Percentiles rank a stretch among this genome's conserved stretches.
Evolutionary conservation across 2,329 filamentous ascomycete genomes (phyloP).

Genomic region (Xylaria multiplex): DNA sequence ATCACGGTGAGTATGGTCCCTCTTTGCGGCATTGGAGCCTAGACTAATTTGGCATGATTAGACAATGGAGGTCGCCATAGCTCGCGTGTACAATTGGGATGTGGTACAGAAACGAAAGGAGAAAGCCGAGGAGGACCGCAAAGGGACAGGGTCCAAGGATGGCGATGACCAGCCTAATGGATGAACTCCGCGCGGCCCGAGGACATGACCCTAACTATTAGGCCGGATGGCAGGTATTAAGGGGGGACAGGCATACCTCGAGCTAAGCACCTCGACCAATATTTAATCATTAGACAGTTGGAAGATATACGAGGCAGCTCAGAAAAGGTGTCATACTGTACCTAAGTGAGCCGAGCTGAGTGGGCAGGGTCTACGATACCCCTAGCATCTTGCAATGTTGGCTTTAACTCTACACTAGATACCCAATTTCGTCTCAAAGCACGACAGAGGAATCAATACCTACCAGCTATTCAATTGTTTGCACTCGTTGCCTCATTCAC

Average conservation of each 20-base stretch:
- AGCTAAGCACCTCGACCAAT: conserved; percentile 11
- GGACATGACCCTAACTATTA: conserved; percentile 16
- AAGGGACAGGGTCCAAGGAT: conserved; percentile 53
- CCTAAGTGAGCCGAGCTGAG: not conserved
- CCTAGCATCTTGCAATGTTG: not conserved
- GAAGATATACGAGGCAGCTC: conserved; percentile 5
- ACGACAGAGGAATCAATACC: not conserved
- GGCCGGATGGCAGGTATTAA: conserved; percentile 22
- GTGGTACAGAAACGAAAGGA: conserved; percentile 95
- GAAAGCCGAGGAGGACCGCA: conserved; percentile 70
- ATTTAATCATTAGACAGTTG: not conserved
- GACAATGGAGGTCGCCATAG: conserved; percentile 96
- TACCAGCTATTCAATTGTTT: not conserved
- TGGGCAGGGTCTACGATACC: not conserved
- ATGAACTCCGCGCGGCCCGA: conserved; percentile 34
- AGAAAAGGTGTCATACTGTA: not conserved
- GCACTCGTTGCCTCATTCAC: not conserved
- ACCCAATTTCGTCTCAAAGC: not conserved
- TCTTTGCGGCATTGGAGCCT: not conserved
- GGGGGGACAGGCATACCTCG: conserved; percentile 9
- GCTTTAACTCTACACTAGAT: not conserved
- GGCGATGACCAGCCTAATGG: conserved; percentile 53
- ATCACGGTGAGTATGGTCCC: conserved; percentile 76
- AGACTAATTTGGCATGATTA: conserved; percentile 51
- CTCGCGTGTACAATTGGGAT: conserved; percentile 99